Conservation (phyloP, 176 grass and related monocot genomes). For the Aegilops bicornis region DNA sequence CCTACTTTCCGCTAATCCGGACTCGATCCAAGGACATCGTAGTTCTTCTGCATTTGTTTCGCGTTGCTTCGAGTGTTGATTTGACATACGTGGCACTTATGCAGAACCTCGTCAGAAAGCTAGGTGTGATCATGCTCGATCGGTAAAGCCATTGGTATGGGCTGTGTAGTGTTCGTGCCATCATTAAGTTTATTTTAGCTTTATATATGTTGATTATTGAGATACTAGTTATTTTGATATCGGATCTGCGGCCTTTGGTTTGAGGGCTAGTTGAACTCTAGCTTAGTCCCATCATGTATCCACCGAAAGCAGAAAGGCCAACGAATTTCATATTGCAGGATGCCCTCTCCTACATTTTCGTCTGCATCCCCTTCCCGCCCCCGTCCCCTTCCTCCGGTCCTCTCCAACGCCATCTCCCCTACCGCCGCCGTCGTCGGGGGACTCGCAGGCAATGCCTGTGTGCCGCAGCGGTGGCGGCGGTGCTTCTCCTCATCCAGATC, state of each 20-base stretch:
- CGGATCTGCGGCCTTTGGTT: constrained; percentile 19
- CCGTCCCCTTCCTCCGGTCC: too few species aligned
- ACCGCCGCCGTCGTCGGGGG: too few species aligned
- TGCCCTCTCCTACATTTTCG: too few species aligned
- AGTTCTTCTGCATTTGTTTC: constrained; percentile 19
- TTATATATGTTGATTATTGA: constrained; percentile 12
- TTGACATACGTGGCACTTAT: constrained; percentile 33
- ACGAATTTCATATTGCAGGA: neutral
- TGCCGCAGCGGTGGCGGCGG: too few species aligned
- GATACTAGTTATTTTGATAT: constrained; percentile 11
- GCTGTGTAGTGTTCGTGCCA: constrained; percentile 6
- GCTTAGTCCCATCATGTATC: neutral
- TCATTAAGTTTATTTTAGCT: neutral
- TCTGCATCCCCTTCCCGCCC: too few species aligned
- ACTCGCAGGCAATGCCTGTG: too few species aligned
- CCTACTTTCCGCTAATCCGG: constrained; percentile 27
- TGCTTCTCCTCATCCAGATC: too few species aligned
- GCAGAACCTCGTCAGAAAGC: constrained; percentile 44
- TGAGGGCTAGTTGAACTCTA: constrained; percentile 1
- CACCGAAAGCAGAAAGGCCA: neutral
- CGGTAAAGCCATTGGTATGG: constrained; percentile 15
- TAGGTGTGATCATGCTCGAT: constrained; percentile 1
- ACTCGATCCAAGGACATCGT: constrained; percentile 29
- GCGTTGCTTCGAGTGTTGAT: constrained; percentile 11
- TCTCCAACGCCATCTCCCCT: too few species aligned